Base-by-base conservation (phyloP, 805 yeast species). In the Brettanomyces custersianus region DNA sequence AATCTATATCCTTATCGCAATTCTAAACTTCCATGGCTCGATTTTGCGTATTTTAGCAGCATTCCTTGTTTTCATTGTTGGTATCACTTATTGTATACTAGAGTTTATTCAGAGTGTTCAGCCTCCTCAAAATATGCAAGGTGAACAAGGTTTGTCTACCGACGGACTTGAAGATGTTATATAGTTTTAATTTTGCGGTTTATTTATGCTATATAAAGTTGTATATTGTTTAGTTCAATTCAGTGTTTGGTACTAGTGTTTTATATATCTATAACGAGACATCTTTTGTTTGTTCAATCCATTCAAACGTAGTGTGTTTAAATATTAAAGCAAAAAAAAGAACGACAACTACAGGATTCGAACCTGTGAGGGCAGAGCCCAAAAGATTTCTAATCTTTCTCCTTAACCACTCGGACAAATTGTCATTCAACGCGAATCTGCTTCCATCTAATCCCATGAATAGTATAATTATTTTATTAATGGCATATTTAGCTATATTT, bases 91-190 rank as follows among this genome's bases (percentile, higher is more conserved):
- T 57, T 52, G 69, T 33, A 72, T 60, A 1, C 66, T 85, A 49
- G 92, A 85, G 57, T 79, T 80, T 34, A 57, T 82, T 20, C 86
- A 88, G 15, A 72, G 81, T 41, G 64, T 84, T 29, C 78, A 82
- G 36, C 80, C 87, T 20, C 96, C 95, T 15, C 81, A 73, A 39
- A 84, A 80, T 59, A 84, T 86, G 83, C 81, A 70, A 49, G 60
- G 68, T 26, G 77, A 65, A 29, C 65, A 66, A 25, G 62, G 62
- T 4, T 42, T 57, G 13, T 41, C 55, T 13, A 44, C 56, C 19
- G 61, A 58, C 38, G 59, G 50, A 13, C 40, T 56, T 12, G 63
- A 57, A 23, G 63, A 59, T 42, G 52, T 59, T 26, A 57, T 59
- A 23, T 55, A 38, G n/a, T n/a, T n/a, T n/a, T n/a, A n/a, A n/a